Evolutionary conservation across 1,284 basidiomycete species (phyloP).

Genomic region (Cutaneotrichosporon cyanovorans): DNA sequence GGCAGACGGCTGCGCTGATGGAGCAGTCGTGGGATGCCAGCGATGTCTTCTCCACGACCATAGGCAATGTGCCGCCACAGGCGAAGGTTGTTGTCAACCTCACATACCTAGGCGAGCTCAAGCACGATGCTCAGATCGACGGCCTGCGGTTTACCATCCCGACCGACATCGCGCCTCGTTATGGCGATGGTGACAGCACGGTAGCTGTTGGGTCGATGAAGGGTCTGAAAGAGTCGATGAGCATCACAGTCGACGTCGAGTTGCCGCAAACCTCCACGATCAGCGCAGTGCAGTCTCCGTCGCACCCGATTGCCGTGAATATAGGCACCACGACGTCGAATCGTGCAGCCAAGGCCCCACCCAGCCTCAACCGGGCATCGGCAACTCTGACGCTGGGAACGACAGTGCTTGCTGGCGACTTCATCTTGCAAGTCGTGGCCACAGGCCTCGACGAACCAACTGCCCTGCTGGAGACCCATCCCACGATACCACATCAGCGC

Average conservation of each 20-base stretch:
- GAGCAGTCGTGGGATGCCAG: slow-evolving; percentile 18
- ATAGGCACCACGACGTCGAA: slow-evolving; percentile 11
- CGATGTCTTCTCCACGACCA: slow-evolving; percentile 8
- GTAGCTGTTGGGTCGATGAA: not conserved
- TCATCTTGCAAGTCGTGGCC: slow-evolving; percentile 21
- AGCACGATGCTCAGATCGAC: slow-evolving; percentile 20
- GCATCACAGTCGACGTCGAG: slow-evolving; percentile 12
- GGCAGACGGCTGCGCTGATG: slow-evolving; percentile 48
- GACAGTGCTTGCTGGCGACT: slow-evolving; percentile 13
- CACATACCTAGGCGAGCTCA: slow-evolving; percentile 16
- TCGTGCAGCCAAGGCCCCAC: slow-evolving; percentile 6
- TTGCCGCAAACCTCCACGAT: slow-evolving; percentile 9
- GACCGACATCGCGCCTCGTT: slow-evolving; percentile 14
- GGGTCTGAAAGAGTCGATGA: not conserved
- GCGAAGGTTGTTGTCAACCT: slow-evolving; percentile 12
- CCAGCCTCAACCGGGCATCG: slow-evolving; percentile 3
- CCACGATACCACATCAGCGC: slow-evolving; percentile 4
- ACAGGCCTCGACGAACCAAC: slow-evolving; percentile 16
- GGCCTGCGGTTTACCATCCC: slow-evolving; percentile 21
- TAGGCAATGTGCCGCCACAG: slow-evolving; percentile 14
- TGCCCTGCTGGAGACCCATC: slow-evolving; percentile 19
- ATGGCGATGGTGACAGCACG: slow-evolving; percentile 6
- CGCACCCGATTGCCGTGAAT: slow-evolving; percentile 12
- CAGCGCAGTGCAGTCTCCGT: slow-evolving; percentile 14
- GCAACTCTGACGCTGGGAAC: slow-evolving; percentile 1